Conservation (phyloP, 1,284 basidiomycete genomes). For the Veloboletus limbatus region DNA sequence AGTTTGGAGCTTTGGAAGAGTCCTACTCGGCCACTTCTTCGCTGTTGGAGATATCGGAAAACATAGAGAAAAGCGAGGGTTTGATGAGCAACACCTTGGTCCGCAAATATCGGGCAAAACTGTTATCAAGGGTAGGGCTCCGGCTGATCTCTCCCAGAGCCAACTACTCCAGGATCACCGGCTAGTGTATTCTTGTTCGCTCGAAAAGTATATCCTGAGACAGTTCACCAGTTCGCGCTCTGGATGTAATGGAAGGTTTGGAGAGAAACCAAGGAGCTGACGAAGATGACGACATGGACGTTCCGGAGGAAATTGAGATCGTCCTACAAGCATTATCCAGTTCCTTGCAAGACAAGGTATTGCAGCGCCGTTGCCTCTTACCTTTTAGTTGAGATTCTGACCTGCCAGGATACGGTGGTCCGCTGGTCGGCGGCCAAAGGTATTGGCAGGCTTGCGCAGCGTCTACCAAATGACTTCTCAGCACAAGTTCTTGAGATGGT, state of each 20-base stretch:
- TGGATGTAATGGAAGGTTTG: slow-evolving; percentile 15
- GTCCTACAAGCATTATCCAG: slow-evolving; percentile 76
- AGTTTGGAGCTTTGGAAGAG: slow-evolving; percentile 60
- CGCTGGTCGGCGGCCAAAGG: slow-evolving; percentile 96
- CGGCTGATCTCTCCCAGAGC: slow-evolving; percentile 56
- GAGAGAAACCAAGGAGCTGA: slow-evolving; percentile 8
- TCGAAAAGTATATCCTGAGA: slow-evolving; percentile 9
- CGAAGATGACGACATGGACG: slow-evolving; percentile 57
- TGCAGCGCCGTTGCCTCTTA: slow-evolving; percentile 8
- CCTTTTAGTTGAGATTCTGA: slow-evolving; percentile 1
- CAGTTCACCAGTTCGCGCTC: slow-evolving; percentile 20
- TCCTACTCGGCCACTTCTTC: slow-evolving; percentile 43
- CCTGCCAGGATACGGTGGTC: slow-evolving; percentile 83
- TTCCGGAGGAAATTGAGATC: slow-evolving; percentile 79
- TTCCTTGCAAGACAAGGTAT: slow-evolving; percentile 80
- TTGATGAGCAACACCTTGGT: slow-evolving; percentile 59
- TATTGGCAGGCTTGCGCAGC: slow-evolving; percentile 80
- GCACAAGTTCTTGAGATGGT: slow-evolving; percentile 82
- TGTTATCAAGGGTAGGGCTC: slow-evolving; percentile 60
- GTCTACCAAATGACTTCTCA: slow-evolving; percentile 73
- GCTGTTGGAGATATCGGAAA: slow-evolving; percentile 44
- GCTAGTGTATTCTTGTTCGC: slow-evolving; percentile 15
- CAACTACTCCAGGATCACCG: slow-evolving; percentile 38
- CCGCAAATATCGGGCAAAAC: slow-evolving; percentile 65
- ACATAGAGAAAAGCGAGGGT: slow-evolving; percentile 39